A percentile compares a stretch with the other conserved stretches of the same genome.
These are phyloP conservation scores for Paramecium caudatum DNA, from an alignment of 73 alveolate genomes.

Conservation along the genomic window DNA sequence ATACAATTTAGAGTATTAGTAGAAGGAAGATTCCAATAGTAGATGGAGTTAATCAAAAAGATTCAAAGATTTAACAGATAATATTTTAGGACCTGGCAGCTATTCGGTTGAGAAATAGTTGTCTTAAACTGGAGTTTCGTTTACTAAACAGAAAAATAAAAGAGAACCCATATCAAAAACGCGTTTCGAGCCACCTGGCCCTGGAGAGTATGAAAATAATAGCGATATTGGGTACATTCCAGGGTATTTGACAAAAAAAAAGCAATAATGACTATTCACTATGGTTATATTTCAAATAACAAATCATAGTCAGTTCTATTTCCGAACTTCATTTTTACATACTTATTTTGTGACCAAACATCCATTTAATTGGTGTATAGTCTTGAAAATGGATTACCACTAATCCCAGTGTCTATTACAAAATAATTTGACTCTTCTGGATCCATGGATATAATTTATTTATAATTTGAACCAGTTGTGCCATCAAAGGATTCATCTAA, in stretches of 20 bases:
- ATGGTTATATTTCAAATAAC: background rate
- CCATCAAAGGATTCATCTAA: constrained; percentile 63
- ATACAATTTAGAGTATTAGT: background rate
- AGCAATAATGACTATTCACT: too few species aligned
- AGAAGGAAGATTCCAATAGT: too few species aligned
- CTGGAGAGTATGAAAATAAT: background rate
- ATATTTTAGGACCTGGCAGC: background rate
- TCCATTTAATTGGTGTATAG: background rate
- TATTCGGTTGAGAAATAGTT: background rate
- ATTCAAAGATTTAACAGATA: background rate
- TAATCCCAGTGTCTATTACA: constrained; percentile 50
- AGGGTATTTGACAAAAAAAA: constrained; percentile 17
- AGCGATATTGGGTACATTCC: background rate
- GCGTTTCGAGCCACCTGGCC: constrained; percentile 22
- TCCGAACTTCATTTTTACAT: constrained; percentile 11
- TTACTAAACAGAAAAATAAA: constrained; percentile 1
- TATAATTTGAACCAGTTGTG: constrained; percentile 65
- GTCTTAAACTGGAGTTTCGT: background rate
- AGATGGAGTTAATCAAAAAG: constrained; percentile 25
- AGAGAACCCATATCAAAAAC: background rate
- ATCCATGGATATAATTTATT: constrained; percentile 68
- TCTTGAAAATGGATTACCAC: background rate
- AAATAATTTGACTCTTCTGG: constrained; percentile 43
- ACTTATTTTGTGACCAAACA: background rate
- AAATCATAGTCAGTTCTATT: constrained; percentile 37